phyloP scores from a whole-genome alignment of 2,329 filamentous ascomycete species.

The Chaetomium globosum region DNA sequence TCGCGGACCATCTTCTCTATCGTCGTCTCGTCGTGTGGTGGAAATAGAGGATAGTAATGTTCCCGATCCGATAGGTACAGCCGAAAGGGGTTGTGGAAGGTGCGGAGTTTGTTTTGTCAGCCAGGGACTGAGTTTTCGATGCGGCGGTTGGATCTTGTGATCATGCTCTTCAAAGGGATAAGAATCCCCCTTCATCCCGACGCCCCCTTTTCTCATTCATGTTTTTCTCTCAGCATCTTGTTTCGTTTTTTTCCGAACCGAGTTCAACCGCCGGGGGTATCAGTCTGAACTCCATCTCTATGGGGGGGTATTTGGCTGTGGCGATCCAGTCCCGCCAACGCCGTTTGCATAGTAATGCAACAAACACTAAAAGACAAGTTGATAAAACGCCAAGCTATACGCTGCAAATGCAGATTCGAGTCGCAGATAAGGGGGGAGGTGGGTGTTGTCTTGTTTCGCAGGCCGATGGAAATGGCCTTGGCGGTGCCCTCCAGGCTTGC shows the following conservation, averaged over 20 bases:
- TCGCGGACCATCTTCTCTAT: background rate
- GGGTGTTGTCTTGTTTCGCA: background rate
- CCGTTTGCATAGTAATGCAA: constrained; percentile 32
- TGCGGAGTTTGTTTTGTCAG: background rate
- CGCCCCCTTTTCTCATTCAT: background rate
- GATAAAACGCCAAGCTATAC: constrained; percentile 34
- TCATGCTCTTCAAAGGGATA: background rate
- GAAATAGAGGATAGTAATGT: background rate
- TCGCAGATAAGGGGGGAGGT: constrained; percentile 14
- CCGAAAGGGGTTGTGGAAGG: background rate
- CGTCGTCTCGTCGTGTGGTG: constrained; percentile 3
- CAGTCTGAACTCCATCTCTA: constrained; percentile 33
- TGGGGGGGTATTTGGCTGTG: constrained; percentile 33
- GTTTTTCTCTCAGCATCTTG: background rate
- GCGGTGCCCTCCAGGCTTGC: background rate
- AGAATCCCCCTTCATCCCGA: background rate
- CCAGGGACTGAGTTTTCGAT: background rate
- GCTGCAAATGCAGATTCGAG: constrained; percentile 31
- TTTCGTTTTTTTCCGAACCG: background rate
- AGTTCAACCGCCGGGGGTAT: constrained; percentile 27
- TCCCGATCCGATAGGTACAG: background rate
- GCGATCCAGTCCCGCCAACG: constrained; percentile 28
- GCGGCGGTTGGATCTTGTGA: background rate
- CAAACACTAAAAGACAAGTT: constrained; percentile 22
- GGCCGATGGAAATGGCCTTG: background rate